Evolutionary conservation across 495 filamentous ascomycete genomes (phyloP).

Genomic region (Sporormia fimetaria): DNA sequence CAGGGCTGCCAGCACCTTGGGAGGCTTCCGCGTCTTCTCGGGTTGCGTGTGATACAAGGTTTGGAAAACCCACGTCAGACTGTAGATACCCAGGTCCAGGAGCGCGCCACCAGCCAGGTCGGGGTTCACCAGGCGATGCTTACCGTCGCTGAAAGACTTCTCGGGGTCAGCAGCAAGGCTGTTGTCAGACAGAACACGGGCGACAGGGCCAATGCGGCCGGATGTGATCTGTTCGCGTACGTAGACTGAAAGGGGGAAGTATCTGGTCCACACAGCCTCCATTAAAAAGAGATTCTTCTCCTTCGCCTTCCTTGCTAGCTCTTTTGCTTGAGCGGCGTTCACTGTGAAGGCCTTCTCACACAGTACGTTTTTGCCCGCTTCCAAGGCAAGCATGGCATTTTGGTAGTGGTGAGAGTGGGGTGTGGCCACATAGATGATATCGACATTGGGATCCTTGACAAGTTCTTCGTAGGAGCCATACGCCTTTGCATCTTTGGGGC

Average conservation of each 20-base stretch:
- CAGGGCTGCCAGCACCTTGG: constrained; percentile 49
- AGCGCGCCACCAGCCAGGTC: constrained; percentile 80
- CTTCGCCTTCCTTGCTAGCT: constrained; percentile 57
- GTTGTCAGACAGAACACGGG: constrained; percentile 64
- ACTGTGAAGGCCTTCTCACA: constrained; percentile 95
- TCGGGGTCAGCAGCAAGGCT: constrained; percentile 39
- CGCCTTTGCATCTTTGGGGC: constrained; percentile 54
- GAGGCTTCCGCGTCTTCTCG: constrained; percentile 39
- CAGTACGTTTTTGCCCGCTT: constrained; percentile 79
- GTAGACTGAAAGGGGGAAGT: constrained; percentile 75
- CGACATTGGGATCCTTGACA: constrained; percentile 64
- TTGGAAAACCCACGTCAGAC: constrained; percentile 90
- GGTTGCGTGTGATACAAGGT: constrained; percentile 70
- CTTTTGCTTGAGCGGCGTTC: constrained; percentile 68
- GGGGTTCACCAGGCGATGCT: constrained; percentile 75
- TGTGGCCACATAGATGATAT: constrained; percentile 87
- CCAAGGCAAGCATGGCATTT: constrained; percentile 70
- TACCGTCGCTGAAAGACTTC: constrained; percentile 38
- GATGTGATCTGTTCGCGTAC: constrained; percentile 59
- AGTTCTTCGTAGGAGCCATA: constrained; percentile 79
- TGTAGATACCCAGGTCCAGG: constrained; percentile 80
- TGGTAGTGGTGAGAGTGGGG: constrained; percentile 96
- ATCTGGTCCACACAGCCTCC: constrained; percentile 97
- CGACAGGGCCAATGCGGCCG: constrained; percentile 65
- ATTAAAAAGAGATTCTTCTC: constrained; percentile 85